These are phyloP conservation scores for Xanthoconium stramineum DNA, from an alignment of 768 basidiomycete genomes.

Conservation along the genomic window DNA sequence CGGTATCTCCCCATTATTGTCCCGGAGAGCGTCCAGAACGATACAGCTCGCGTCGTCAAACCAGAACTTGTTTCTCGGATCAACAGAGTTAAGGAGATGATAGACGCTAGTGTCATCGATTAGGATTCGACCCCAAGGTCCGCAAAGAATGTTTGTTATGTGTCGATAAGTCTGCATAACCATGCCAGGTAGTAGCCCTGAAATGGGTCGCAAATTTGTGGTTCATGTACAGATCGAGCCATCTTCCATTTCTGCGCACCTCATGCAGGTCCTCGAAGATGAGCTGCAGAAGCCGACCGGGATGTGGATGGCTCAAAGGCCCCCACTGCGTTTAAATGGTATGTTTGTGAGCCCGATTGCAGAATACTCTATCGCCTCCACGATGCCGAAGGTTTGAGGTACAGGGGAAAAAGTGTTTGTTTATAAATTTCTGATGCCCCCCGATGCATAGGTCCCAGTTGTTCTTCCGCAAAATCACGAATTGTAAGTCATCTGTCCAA, in stretches of 20 bases:
- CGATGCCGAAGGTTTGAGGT: constrained; percentile 71
- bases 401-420: constrained; percentile 9
- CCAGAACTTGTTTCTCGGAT: constrained; percentile 61
- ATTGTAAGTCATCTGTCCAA: constrained; percentile 40
- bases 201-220: constrained; percentile 60
- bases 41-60: constrained; percentile 55
- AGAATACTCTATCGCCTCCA: constrained; percentile 68
- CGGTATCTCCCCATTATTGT: constrained; percentile 65
- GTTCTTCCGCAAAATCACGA: constrained; percentile 75
- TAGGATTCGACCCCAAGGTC: constrained; percentile 41
- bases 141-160: not conserved
- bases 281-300: constrained; percentile 77
- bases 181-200: constrained; percentile 40
- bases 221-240: constrained; percentile 66
- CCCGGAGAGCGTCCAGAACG: constrained; percentile 51
- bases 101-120: constrained; percentile 61
- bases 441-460: constrained; percentile 42
- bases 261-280: constrained; percentile 69
- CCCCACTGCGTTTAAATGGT: constrained; percentile 57
- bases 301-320: constrained; percentile 52
- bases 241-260: constrained; percentile 45
- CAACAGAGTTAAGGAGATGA: constrained; percentile 54
- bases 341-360: constrained; percentile 76
- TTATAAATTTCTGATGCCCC: not conserved
- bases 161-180: not conserved